Conservation (phyloP, 108 stramenopile genomes). For the Cyclotella atomus region DNA sequence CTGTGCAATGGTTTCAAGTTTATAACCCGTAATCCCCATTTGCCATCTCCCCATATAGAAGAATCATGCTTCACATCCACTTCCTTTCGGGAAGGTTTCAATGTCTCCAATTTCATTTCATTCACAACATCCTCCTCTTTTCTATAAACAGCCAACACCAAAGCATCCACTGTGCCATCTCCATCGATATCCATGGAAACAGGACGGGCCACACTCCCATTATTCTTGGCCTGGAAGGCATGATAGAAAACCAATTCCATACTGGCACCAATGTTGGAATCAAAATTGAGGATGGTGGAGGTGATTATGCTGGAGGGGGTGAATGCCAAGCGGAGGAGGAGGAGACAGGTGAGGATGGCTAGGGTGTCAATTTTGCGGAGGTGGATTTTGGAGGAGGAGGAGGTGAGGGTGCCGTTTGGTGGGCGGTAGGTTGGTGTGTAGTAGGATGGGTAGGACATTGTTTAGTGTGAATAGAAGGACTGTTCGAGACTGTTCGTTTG, state of each 20-base stretch:
- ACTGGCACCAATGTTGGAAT: constrained; percentile 50
- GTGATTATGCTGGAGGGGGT: too few species aligned
- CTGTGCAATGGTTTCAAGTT: constrained; percentile 73
- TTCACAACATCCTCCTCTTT: constrained; percentile 15
- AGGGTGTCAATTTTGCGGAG: constrained; percentile 37
- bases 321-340: constrained; percentile 47
- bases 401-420: not conserved
- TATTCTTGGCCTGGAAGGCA: constrained; percentile 40
- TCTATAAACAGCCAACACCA: constrained; percentile 55
- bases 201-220: constrained; percentile 36
- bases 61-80: constrained; percentile 3
- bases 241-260: constrained; percentile 70
- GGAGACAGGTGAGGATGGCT: constrained; percentile 33
- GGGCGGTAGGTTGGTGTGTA: not conserved
- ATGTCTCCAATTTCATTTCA: constrained; percentile 16
- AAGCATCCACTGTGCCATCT: constrained; percentile 77
- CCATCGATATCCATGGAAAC: constrained; percentile 81
- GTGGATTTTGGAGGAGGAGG: not conserved
- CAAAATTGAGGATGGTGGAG: not conserved
- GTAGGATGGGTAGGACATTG: constrained; percentile 1
- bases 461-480: too few species aligned
- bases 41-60: constrained; percentile 31
- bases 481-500: too few species aligned
- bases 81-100: not conserved
- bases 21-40: constrained; percentile 64